Conservation (phyloP, 2,329 filamentous ascomycete species). For the Xylaria arbuscula region DNA sequence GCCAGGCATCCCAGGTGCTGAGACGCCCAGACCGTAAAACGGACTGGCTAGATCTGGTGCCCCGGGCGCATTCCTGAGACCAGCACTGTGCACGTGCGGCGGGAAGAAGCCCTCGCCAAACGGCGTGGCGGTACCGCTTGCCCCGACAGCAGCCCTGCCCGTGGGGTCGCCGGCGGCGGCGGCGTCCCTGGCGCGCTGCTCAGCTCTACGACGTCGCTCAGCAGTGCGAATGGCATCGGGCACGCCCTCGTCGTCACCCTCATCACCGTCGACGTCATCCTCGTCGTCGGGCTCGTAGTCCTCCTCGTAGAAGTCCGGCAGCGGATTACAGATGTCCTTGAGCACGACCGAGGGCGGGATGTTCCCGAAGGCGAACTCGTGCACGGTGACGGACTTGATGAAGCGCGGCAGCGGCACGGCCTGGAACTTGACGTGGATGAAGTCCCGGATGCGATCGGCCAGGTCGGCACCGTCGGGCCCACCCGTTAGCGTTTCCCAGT, state of each 20-base stretch:
- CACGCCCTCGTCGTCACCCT: constrained; percentile 49
- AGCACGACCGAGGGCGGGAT: constrained; percentile 87
- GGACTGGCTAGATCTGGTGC: constrained; percentile 63
- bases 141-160: constrained; percentile 34
- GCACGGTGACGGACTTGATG: constrained; percentile 94
- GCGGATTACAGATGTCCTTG: constrained; percentile 95
- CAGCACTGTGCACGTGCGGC: constrained; percentile 55
- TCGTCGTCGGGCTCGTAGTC: constrained; percentile 72
- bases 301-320: constrained; percentile 96
- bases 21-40: constrained; percentile 64
- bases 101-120: constrained; percentile 47
- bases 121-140: constrained; percentile 40
- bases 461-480: constrained; percentile 88
- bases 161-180: constrained; percentile 34
- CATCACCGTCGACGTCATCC: constrained; percentile 61
- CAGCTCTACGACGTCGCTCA: constrained; percentile 50
- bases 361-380: constrained; percentile 91
- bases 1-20: constrained; percentile 73
- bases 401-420: constrained; percentile 90
- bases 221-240: constrained; percentile 52
- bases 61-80: constrained; percentile 48
- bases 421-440: constrained; percentile 97
- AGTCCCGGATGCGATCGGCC: constrained; percentile 86
- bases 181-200: constrained; percentile 48
- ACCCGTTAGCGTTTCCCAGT: constrained; percentile 92